Conservation (phyloP, 2,329 filamentous ascomycete species). For the Beauveria sp. region DNA sequence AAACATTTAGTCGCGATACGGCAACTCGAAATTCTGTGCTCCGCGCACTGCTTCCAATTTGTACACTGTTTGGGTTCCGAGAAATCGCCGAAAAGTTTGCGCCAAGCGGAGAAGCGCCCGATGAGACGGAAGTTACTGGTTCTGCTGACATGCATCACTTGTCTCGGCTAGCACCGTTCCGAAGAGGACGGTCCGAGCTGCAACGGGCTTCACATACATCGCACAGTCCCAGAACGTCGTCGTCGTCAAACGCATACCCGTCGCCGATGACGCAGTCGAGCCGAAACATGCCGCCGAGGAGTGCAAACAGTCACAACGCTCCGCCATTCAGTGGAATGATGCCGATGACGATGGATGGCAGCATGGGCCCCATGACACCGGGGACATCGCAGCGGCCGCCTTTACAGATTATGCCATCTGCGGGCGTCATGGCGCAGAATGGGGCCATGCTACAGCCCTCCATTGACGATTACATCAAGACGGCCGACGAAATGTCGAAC, state of each 20-base stretch:
- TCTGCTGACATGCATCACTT: conserved; percentile 17
- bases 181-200: conserved; percentile 14
- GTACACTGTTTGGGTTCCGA: conserved; percentile 16
- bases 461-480: conserved; percentile 18
- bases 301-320: neutral
- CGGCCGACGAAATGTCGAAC: conserved; percentile 20
- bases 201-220: conserved; percentile 12
- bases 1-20: conserved; percentile 14
- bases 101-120: conserved; percentile 6
- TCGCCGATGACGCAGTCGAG: conserved; percentile 14
- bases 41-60: conserved; percentile 15
- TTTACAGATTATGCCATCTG: conserved; percentile 13
- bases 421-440: conserved; percentile 13
- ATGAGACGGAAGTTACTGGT: conserved; percentile 15
- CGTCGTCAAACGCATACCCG: conserved; percentile 10
- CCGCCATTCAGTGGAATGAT: conserved; percentile 9
- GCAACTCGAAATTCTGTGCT: conserved; percentile 15
- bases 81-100: conserved; percentile 16
- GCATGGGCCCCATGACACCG: conserved; percentile 1
- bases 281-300: conserved; percentile 2
- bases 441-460: conserved; percentile 15
- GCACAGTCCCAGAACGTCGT: conserved; percentile 9
- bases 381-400: conserved; percentile 8
- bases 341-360: conserved; percentile 5
- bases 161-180: conserved; percentile 15